Base-by-base conservation (phyloP, 331 rosid genomes). In the Rosa hybrid region DNA sequence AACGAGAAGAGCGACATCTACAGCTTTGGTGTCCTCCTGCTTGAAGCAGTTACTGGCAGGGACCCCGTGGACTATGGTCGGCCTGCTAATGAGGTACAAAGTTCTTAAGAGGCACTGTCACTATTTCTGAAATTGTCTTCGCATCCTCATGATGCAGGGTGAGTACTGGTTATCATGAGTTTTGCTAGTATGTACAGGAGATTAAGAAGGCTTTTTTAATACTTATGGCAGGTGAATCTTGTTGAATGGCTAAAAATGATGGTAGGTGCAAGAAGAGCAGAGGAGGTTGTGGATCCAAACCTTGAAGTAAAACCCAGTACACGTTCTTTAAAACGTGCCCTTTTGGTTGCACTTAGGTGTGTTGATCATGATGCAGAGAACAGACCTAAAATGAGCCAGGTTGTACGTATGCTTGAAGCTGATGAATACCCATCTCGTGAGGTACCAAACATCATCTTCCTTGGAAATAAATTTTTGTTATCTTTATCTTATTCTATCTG, bases 361-460 rank as follows among this genome's bases (percentile, higher is more conserved):
- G 94, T 96, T 65, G 99, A 96, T 85, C 97, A 95, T 4, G 98
- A 93, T 77, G 80, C 97, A 20, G 93, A 90, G 44, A 96, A 91
- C 84, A 88, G 99, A 77, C 99, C 99, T 27, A 93, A 88, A 90
- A 95, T 96, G 99, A 89, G 96, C 86, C 99, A 96, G 80, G 97
- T 91, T 78, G 98, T 88, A 49, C 85, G 98, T 76, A 96, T 96
- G 97, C 92, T 96, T 0, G 99, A 96, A 93, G 95, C 92, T 60
- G 99, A 96, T 2, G 98, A 95, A 76, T 93, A 93, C 87, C 96
- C 97, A 41, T 82, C 87, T 51, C 96, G 89, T 27, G 98, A 96
- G 99, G 99, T 95, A 81, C 75, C 53, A 56, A 73, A 78, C 86
- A 7, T 49, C 72, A 73, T 68, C 82, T 72, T 59, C 44, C 82